These are phyloP conservation scores for Aspergillus coremiiformis DNA, from an alignment of 495 filamentous ascomycete genomes.

Conservation along the genomic window DNA sequence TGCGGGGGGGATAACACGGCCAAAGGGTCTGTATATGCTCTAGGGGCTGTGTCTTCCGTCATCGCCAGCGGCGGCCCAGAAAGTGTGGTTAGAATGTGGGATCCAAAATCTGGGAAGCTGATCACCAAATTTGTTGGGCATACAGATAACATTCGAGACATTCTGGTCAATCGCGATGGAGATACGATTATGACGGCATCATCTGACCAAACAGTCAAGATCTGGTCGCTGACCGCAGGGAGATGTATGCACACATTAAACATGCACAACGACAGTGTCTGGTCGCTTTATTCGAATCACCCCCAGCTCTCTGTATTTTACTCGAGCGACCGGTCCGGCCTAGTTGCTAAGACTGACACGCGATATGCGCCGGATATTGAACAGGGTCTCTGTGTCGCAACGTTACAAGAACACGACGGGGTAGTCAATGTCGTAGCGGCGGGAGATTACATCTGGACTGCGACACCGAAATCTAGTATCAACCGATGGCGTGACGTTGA, in stretches of 20 bases:
- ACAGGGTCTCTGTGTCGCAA: constrained; percentile 79
- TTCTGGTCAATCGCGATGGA: constrained; percentile 79
- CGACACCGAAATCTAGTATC: constrained; percentile 88
- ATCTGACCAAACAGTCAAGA: constrained; percentile 93
- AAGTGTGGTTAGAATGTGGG: constrained; percentile 89
- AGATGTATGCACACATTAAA: constrained; percentile 95
- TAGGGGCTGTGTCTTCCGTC: constrained; percentile 65
- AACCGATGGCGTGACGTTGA: constrained; percentile 90
- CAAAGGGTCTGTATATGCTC: constrained; percentile 92
- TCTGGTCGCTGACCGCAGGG: constrained; percentile 92
- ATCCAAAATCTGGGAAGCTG: constrained; percentile 77
- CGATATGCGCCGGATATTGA: constrained; percentile 71
- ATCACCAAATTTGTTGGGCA: constrained; percentile 98
- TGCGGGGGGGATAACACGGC: constrained; percentile 69
- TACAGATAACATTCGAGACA: constrained; percentile 87
- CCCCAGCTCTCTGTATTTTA: constrained; percentile 84
- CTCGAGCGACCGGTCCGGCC: constrained; percentile 81
- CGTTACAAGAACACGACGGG: constrained; percentile 84
- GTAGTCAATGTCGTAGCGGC: constrained; percentile 77
- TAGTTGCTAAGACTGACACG: constrained; percentile 91
- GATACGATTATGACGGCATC: constrained; percentile 92
- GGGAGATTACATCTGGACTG: constrained; percentile 84
- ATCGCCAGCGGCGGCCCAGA: constrained; percentile 92
- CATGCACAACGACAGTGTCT: constrained; percentile 98
- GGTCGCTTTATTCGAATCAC: constrained; percentile 87